Conservation (phyloP, 1,284 basidiomycete genomes). For the Sanghuangporus baumii region DNA sequence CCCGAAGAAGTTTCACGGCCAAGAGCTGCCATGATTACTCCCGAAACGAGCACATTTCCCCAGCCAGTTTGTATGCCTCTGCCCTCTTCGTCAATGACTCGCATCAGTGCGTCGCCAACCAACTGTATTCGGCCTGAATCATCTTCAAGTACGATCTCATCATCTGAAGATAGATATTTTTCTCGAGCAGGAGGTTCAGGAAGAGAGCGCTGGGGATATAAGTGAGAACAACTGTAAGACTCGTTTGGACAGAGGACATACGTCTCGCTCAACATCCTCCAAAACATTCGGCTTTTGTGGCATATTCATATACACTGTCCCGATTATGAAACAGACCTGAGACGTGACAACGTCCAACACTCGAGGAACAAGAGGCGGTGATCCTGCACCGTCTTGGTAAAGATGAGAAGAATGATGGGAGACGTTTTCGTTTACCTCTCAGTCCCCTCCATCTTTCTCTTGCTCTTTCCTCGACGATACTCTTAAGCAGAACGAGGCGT, state of each 20-base stretch:
- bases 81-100: slow-evolving; percentile 16
- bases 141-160: slow-evolving; percentile 89
- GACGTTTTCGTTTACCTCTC: slow-evolving; percentile 39
- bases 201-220: slow-evolving; percentile 69
- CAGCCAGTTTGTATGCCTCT: slow-evolving; percentile 29
- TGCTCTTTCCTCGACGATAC: slow-evolving; percentile 61
- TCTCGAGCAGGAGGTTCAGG: slow-evolving; percentile 71
- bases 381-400: slow-evolving; percentile 36
- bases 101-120: slow-evolving; percentile 56
- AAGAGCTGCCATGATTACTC: slow-evolving; percentile 85
- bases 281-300: slow-evolving; percentile 96
- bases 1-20: slow-evolving; percentile 87
- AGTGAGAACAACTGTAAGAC: slow-evolving; percentile 1
- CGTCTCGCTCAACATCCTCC: slow-evolving; percentile 90
- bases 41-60: slow-evolving; percentile 71
- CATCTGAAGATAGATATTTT: slow-evolving; percentile 76
- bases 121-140: slow-evolving; percentile 90
- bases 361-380: slow-evolving; percentile 71
- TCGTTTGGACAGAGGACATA: slow-evolving; percentile 35
- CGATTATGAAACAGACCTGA: slow-evolving; percentile 85
- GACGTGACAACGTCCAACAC: slow-evolving; percentile 88
- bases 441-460: slow-evolving; percentile 60
- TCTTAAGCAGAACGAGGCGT: slow-evolving; percentile 60
- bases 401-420: background rate
- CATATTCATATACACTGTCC: slow-evolving; percentile 98